Conservation (phyloP, 768 basidiomycete species). For the Gelatoporia subvermispora region DNA sequence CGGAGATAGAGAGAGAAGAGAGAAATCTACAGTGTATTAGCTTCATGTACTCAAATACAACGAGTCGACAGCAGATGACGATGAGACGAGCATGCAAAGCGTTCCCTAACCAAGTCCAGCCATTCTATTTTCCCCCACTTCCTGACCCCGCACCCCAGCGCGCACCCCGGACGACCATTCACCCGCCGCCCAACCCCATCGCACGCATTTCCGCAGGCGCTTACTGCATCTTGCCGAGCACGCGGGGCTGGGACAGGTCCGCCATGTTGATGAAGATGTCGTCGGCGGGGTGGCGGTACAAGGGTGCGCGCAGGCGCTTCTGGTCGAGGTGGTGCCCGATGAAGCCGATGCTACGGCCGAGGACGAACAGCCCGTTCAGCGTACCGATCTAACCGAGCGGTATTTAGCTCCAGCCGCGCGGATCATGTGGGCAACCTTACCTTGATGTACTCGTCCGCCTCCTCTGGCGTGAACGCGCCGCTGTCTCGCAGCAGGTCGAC, state of each 20-base stretch:
- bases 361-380: slow-evolving; percentile 94
- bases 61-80: too few relatives aligned
- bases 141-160: not conserved
- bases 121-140: not conserved
- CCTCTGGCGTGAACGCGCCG: slow-evolving; percentile 92
- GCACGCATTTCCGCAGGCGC: not conserved
- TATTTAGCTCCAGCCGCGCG: slow-evolving; percentile 1
- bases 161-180: too few relatives aligned
- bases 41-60: too few relatives aligned
- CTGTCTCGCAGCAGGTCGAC: slow-evolving; percentile 89
- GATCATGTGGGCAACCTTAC: slow-evolving; percentile 21
- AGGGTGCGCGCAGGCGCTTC: slow-evolving; percentile 86
- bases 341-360: slow-evolving; percentile 97
- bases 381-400: slow-evolving; percentile 64
- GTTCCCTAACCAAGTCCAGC: not conserved
- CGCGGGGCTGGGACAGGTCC: slow-evolving; percentile 76
- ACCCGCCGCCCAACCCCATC: too few relatives aligned
- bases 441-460: slow-evolving; percentile 97
- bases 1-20: too few relatives aligned
- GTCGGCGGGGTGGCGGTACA: slow-evolving; percentile 94
- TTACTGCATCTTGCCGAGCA: slow-evolving; percentile 44
- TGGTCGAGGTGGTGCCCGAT: slow-evolving; percentile 96
- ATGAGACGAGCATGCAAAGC: not conserved
- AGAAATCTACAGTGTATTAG: too few relatives aligned
- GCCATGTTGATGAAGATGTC: slow-evolving; percentile 96